Evolutionary conservation across 345 rosid genomes (phyloP), one percentile per base, ranked within the genome.

Genomic region (Lepidium sativum): DNA sequence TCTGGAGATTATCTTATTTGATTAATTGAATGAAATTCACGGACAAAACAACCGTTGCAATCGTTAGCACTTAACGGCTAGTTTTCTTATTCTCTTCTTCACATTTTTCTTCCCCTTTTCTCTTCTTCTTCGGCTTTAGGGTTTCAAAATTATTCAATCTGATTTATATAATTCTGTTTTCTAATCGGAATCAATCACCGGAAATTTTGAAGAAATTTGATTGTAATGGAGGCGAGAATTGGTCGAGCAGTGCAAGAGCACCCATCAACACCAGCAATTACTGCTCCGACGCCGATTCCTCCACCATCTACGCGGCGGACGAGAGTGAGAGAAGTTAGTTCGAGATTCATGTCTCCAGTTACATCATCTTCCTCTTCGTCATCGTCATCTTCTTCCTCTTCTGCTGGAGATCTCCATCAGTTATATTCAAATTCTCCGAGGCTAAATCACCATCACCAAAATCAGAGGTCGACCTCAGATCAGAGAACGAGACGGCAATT

Each of bases 291-390:
- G 4, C 63, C 66, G 16, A 20, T 69, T 53, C 84, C 83, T 3
- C 87, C 83, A 0, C 79, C 83, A 4, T 69, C 84, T 0, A 82
- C 81, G 1, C 68, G 97, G 38, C 71, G 97, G 25, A 95, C 86
- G 0, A 79, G 95, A 54, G 95, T 90, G 1, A 83, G 97, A 70
- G 95, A 87, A 70, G 92, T 87, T 2, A 83, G 91, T 23, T 90
- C 95, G 6, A 63, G 95, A 64, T 90, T 87, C 65, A 87, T 90
- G 97, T 81, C 97, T 67, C 90, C 97, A 0, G 64, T 65, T 6
- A 72, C 88, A 8, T 76, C 78, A 0, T 70, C 78, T 6, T 81
- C 81, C 8, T 62, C 74, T 17, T 76, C 68, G 1, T 60, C 66
- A 0, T 63, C 68, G 0, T 47, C 63, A 0, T 70, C 70, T 0